Conservation (phyloP, 805 yeast species). For the Kodamaea restingae region DNA sequence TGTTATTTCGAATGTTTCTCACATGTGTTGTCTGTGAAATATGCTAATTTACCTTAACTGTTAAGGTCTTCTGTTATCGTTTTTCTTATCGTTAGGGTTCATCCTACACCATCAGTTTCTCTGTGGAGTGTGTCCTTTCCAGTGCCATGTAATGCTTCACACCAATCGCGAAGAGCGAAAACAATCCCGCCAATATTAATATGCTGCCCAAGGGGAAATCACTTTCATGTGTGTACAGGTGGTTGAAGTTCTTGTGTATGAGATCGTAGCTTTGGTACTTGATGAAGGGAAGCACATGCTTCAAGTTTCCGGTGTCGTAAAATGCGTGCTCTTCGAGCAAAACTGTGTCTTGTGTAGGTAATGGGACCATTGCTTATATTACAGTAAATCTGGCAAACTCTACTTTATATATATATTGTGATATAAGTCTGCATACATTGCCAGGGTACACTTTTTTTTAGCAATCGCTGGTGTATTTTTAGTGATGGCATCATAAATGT, state of each 20-base stretch:
- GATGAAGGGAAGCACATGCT: conserved; percentile 20
- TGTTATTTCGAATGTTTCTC: background rate
- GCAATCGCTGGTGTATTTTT: too few species aligned
- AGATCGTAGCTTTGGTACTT: conserved; percentile 21
- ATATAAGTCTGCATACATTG: background rate
- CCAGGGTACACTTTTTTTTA: too few species aligned
- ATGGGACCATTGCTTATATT: conserved; percentile 19
- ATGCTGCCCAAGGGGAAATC: conserved; percentile 2
- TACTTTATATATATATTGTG: background rate
- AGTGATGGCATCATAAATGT: background rate
- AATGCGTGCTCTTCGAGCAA: conserved; percentile 26
- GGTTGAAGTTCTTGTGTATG: conserved; percentile 7
- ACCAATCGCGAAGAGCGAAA: background rate
- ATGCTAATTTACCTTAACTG: too few species aligned
- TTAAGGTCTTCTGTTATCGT: too few species aligned
- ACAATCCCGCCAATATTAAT: background rate
- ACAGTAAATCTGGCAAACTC: too few species aligned
- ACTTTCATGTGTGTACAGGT: conserved; percentile 4
- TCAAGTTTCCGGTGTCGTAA: conserved; percentile 26
- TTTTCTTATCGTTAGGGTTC: too few species aligned
- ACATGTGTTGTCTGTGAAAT: too few species aligned
- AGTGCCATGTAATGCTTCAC: background rate
- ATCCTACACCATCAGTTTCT: conserved; percentile 4
- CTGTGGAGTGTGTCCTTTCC: background rate
- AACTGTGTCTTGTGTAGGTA: conserved; percentile 17